Evolutionary conservation across 192 early-diverging fungal genomes (phyloP).

Genomic region (Coemansia sp.): DNA sequence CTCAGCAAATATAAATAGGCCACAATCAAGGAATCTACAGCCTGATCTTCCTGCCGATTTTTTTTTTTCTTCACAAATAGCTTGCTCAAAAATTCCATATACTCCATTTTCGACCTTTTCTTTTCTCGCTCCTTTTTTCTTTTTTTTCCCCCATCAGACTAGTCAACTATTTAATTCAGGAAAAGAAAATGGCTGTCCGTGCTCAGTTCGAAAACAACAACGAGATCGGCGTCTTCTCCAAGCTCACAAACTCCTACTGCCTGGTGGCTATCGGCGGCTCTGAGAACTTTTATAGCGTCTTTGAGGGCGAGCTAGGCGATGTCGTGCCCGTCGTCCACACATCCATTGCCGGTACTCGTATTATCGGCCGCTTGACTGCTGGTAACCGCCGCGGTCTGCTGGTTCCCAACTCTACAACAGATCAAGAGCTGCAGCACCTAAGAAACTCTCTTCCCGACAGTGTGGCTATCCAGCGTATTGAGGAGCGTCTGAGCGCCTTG

Average conservation of each 20-base stretch:
- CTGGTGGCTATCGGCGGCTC: conserved; percentile 97
- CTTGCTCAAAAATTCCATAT: no score
- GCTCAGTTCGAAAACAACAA: conserved; percentile 99
- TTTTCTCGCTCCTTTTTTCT: conserved; percentile 6
- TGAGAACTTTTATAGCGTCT: conserved; percentile 96
- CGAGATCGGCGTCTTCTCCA: conserved; percentile 98
- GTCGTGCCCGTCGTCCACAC: conserved; percentile 97
- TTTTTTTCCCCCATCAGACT: conserved; percentile 9
- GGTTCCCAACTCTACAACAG: conserved; percentile 94
- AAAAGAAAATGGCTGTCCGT: conserved; percentile 56
- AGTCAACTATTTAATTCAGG: background rate
- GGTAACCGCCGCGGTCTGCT: conserved; percentile 95
- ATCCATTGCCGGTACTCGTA: conserved; percentile 95
- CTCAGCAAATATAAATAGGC: background rate
- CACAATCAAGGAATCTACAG: background rate
- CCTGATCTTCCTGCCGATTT: background rate
- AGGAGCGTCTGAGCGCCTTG: conserved; percentile 95
- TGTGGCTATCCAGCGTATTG: conserved; percentile 93
- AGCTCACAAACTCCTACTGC: conserved; percentile 98
- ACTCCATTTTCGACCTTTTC: background rate
- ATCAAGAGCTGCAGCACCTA: conserved; percentile 97
- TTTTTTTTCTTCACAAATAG: conserved; percentile 8
- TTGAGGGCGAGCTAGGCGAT: conserved; percentile 93
- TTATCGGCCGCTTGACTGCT: conserved; percentile 91
- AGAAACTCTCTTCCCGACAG: conserved; percentile 94